phyloP scores from a whole-genome alignment of 1,284 basidiomycete genomes.

The Ceratobasidium sp. region DNA sequence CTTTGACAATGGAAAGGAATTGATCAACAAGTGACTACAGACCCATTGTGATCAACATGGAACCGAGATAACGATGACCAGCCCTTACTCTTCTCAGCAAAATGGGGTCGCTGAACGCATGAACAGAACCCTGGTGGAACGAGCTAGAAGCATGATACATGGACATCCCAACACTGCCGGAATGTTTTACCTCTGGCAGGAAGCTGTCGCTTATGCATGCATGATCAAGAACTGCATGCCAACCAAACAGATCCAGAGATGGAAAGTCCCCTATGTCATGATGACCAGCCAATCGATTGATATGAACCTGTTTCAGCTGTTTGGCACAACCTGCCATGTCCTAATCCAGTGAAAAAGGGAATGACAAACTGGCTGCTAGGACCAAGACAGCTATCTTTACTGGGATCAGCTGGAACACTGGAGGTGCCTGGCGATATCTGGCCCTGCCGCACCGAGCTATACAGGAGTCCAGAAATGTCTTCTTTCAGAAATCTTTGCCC shows the following conservation, averaged over 20 bases:
- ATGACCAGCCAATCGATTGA: neutral
- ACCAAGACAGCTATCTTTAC: conserved; percentile 18
- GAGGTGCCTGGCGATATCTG: no score
- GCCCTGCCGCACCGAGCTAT: no score
- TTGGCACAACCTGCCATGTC: conserved; percentile 11
- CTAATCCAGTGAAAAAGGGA: conserved; percentile 11
- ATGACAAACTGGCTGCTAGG: conserved; percentile 10
- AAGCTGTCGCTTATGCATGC: no score
- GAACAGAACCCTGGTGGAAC: conserved; percentile 49
- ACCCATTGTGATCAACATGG: neutral
- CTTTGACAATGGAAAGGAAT: no score
- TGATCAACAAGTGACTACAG: neutral
- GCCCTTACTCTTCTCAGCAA: conserved; percentile 50
- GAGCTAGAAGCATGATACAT: conserved; percentile 19
- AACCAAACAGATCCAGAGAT: no score
- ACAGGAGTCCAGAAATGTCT: no score
- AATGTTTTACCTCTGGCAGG: no score
- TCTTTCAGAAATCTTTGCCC: no score
- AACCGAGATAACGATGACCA: conserved; percentile 28
- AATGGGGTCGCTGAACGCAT: conserved; percentile 53
- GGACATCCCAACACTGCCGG: conserved; percentile 24
- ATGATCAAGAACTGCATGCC: no score
- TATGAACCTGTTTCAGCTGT: conserved; percentile 6
- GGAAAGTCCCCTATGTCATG: neutral
- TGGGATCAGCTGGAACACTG: no score